Base-by-base conservation (phyloP, 2,329 filamentous ascomycete species). In the Aureobasidium sp. region DNA sequence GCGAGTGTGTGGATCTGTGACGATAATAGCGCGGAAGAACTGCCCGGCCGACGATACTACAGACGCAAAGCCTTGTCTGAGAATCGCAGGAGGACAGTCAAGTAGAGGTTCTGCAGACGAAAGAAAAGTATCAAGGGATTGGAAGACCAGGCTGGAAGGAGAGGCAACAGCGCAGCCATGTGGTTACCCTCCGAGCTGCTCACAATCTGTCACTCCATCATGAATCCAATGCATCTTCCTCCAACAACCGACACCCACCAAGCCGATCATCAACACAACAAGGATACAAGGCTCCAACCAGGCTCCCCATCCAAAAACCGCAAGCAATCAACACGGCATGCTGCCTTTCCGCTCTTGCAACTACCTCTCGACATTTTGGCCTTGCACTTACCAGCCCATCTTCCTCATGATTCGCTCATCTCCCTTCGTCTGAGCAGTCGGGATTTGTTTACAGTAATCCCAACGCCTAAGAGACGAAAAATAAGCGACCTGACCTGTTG, bases 301-400 rank as follows among this genome's bases (percentile, higher is more conserved):
- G 22, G 9, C 12, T 5, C 20, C 31, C 22, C 5, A 20, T 8
- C 20, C 17, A 9, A 31, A 22, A 8, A 5, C 20, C 15, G 27
- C 22, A 55, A 55, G 14, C 5, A 42, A n/a, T 12, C 37, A n/a
- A 25, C 12, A 37, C 42, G 14, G 34, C n/a, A 29, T n/a, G n/a
- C 9, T 14, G 36, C n/a, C 22, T 62, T 62, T 34, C 60, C 60
- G 12, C 52, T 65, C 2, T 48, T 65, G 8, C 25, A 39, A 27
- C 52, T 65, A 12, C 64, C 64, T 25, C n/a, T 61, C 17, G 64
- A 65, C 12, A 57, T 65, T 14, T 47, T 65, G 51, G 17, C 57
- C 34, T 31, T 65, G 34, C 51, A 62, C 34, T 58, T 65, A 12
- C 48, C 62, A 14, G 39, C 49, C 14, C 52, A 58, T 37, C 61